These are phyloP conservation scores for Hyaloscypha finlandica DNA, from an alignment of 495 filamentous ascomycete genomes.

Conservation along the genomic window DNA sequence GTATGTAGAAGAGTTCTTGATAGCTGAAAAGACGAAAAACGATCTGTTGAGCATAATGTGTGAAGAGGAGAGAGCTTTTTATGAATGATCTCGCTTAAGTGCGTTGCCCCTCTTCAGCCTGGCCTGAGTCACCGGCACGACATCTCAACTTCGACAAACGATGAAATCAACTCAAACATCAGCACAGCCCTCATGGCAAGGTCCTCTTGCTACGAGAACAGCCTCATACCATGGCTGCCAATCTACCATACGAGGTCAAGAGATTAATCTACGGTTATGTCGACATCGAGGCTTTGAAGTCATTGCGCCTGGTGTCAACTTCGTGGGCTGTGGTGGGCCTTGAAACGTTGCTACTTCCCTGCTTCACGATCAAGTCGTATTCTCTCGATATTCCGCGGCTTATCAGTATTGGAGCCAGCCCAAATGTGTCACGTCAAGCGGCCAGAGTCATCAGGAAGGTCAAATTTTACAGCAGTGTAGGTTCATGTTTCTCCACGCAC, in stretches of 20 bases:
- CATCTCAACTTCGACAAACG: background rate
- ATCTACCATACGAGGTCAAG: constrained; percentile 25
- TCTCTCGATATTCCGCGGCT: constrained; percentile 19
- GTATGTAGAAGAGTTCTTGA: background rate
- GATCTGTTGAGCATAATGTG: constrained; percentile 4
- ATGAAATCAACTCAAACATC: background rate
- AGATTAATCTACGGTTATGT: constrained; percentile 17
- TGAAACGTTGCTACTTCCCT: constrained; percentile 21
- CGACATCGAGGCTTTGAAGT: constrained; percentile 19
- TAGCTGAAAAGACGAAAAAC: background rate
- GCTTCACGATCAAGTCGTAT: constrained; percentile 18
- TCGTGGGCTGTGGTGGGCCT: constrained; percentile 22
- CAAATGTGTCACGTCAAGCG: constrained; percentile 9
- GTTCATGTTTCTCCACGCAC: background rate
- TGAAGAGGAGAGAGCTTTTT: background rate
- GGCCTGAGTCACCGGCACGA: background rate
- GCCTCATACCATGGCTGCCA: background rate
- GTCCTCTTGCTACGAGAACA: background rate
- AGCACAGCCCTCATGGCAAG: background rate
- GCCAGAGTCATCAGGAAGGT: constrained; percentile 19
- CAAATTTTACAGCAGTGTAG: constrained; percentile 9
- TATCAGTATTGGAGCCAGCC: constrained; percentile 8
- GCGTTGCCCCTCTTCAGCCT: background rate
- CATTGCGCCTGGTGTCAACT: constrained; percentile 23
- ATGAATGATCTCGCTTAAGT: background rate